Evolutionary conservation across 2,329 filamentous ascomycete genomes (phyloP), one percentile per base, ranked within the genome.

Genomic region (Blastomyces gilchristii): DNA sequence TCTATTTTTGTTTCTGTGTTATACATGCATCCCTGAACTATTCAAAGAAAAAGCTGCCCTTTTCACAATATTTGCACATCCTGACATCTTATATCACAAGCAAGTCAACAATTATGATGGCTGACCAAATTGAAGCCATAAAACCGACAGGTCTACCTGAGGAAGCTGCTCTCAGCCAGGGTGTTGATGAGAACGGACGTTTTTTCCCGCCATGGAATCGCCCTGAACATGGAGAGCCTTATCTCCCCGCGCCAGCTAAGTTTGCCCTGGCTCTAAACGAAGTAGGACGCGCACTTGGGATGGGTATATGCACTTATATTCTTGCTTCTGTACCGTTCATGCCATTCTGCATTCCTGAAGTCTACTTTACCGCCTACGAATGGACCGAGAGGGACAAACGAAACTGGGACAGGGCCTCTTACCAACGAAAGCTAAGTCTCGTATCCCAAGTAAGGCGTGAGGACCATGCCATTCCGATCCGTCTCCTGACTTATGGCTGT

Each of bases 211-310:
- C 50, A 2, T 61, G 45, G 47, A 59, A 37, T 56, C 34, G 54
- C 25, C 39, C 58, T 31, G 37, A 28, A 12, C 45, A 63, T 39
- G 62, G 50, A 8, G 45, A 53, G 16, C 16, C 31, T 45, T n/a
- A 41, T 39, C 57, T 63, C 5, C 58, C 62, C 16, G 31, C 57
- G 12, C 41, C 57, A 56, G 62, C 58, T n/a, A 52, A 57, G 25
- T 41, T 63, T 47, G 58, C 58, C 16, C 41, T 63, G 25, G 58
- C 57, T 1, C 50, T 63, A 11, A 63, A 60, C 25, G 62, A 63
- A 61, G 62, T 43, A 37, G 62, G 62, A 5, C 62, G 62, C 14
- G 37, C 11, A 39, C 28, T 61, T 31, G 62, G 62, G 5, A 41
- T 34, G 11, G 62, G 62, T 16, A 56, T 43, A 34, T 49, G 39